Base-by-base conservation (phyloP, 345 rosid genomes). In the Populus pruinosa region DNA sequence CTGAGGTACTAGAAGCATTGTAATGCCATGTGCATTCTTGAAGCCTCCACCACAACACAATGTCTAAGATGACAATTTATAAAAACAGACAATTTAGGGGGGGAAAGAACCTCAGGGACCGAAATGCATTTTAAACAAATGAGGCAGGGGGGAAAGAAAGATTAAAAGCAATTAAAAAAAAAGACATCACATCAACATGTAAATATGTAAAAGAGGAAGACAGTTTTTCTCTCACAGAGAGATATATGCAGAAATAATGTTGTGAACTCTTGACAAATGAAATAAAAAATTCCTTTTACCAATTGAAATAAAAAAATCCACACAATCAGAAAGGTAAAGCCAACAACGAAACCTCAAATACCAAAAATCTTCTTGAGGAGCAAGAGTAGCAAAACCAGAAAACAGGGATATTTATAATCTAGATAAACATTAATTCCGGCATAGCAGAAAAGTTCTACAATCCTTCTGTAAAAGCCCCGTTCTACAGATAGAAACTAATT, bases 341-440 rank as follows among this genome's bases (percentile, higher is more conserved):
- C 23, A 53, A 13, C 56, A 33, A 29, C 27, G 41, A 63, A 70
- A 36, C 18, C 47, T 59, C 82, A 62, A 41, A 63, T 49, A 68
- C 47, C 67, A 41, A 62, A 53, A 47, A 69, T 59, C n/a, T 53
- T n/a, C 76, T 61, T 50, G 33, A 55, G 63, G 3, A 47, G 44
- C 55, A 80, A 13, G 39, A 64, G 55, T 65, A 65, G 59, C 77
- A 81, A 77, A 76, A 67, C 50, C 77, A 73, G 71, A 38, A 63
- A 33, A 63, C 14, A 49, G 39, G 9, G 35, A 31, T 69, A 29
- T 62, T 31, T 38, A 77, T 13, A 33, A 72, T n/a, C 71, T 35
- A 80, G 31, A 36, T 62, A 21, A 53, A 29, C 43, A 69, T 61
- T 70, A 68, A 64, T 66, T 65, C 76, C 83, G 70, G 62, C 39